Conservation (phyloP, 768 basidiomycete species). For the Amanita thiersii region DNA sequence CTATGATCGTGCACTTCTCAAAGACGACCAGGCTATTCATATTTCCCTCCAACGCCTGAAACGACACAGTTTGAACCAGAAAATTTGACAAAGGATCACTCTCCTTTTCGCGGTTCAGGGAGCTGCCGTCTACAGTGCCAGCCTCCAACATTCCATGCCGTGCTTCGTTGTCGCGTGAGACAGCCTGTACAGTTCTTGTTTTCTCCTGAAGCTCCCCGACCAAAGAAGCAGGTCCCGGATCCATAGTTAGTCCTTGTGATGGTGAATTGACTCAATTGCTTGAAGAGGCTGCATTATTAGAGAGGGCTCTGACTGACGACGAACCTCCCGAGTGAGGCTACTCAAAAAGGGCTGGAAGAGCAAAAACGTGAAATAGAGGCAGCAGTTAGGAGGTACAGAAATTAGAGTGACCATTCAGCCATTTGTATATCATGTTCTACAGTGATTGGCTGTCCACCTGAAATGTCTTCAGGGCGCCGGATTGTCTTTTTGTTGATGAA, state of each 20-base stretch:
- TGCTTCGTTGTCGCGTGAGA: conserved; percentile 48
- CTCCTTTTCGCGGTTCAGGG: background rate
- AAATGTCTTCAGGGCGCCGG: too few species aligned
- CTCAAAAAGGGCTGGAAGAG: conserved; percentile 13
- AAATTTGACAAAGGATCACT: background rate
- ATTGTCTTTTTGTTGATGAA: too few species aligned
- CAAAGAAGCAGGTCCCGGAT: conserved; percentile 23
- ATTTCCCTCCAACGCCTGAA: conserved; percentile 29
- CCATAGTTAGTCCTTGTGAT: conserved; percentile 33
- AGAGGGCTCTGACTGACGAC: conserved; percentile 42
- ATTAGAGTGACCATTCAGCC: too few species aligned
- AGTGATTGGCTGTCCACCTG: too few species aligned
- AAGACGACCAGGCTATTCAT: conserved; percentile 22
- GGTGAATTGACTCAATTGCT: conserved; percentile 47
- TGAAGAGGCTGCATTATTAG: conserved; percentile 50
- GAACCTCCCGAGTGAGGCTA: conserved; percentile 32
- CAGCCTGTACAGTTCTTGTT: conserved; percentile 23
- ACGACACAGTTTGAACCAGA: conserved; percentile 20
- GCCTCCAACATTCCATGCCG: conserved; percentile 43
- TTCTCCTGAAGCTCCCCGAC: conserved; percentile 23
- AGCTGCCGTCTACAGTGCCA: too few species aligned
- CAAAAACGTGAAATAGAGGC: conserved; percentile 11
- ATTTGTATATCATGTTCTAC: too few species aligned
- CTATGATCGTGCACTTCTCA: conserved; percentile 22
- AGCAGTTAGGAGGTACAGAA: too few species aligned